These are phyloP conservation scores for Nothophaeocryptopus gaeumannii DNA, from an alignment of 2,329 filamentous ascomycete genomes.

Conservation along the genomic window DNA sequence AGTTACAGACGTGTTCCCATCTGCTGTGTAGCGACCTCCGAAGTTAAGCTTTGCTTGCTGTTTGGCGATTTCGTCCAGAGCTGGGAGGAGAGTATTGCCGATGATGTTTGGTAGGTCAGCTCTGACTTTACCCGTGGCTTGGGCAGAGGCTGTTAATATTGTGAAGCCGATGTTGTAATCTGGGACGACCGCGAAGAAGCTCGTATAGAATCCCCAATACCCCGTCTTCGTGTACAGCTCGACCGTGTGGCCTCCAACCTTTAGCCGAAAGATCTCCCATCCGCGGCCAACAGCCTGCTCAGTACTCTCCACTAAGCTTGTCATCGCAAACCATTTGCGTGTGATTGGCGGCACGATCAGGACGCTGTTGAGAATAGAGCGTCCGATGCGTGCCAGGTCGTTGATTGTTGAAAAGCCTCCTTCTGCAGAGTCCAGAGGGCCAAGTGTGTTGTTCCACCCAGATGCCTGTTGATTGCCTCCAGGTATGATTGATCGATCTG, in stretches of 20 bases:
- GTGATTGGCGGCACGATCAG: conserved; percentile 43
- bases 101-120: conserved; percentile 22
- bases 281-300: conserved; percentile 44
- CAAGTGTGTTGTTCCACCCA: conserved; percentile 29
- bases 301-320: conserved; percentile 38
- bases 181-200: conserved; percentile 41
- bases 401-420: conserved; percentile 21
- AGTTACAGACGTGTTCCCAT: conserved; percentile 25
- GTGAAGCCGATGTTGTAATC: conserved; percentile 48
- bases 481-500: conserved; percentile 14
- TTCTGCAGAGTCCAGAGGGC: conserved; percentile 33
- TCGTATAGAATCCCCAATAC: conserved; percentile 33
- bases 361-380: conserved; percentile 44
- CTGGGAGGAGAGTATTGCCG: conserved; percentile 24
- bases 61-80: conserved; percentile 30
- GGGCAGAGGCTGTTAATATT: conserved; percentile 37
- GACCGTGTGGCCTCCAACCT: conserved; percentile 41
- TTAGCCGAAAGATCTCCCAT: conserved; percentile 49
- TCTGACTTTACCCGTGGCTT: conserved; percentile 10
- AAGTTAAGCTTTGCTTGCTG: conserved; percentile 28
- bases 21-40: conserved; percentile 28
- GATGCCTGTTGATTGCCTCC: conserved; percentile 10
- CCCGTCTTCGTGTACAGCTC: conserved; percentile 51
- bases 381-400: conserved; percentile 32
- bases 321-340: conserved; percentile 46